Evolutionary conservation across 176 grass and related monocot genomes (phyloP), one percentile per base, ranked within the genome.

Genomic region (maize (Zea mays)): DNA sequence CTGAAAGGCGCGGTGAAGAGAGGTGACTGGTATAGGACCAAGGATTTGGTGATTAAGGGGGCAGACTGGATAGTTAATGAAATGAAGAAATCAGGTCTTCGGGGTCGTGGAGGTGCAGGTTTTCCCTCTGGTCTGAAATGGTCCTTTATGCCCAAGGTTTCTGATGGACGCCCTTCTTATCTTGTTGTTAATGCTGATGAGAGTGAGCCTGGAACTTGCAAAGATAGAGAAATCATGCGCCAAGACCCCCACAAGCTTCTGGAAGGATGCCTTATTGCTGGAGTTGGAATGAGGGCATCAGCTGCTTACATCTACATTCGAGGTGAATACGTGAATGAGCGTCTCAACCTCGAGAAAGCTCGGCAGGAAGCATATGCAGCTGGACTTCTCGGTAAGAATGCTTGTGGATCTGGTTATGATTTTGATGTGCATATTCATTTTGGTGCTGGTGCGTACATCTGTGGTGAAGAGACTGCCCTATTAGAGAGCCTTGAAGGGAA

Each of bases 161-260:
- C 88, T 27, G 94, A 97, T 79, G 91, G 88, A 5, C 86, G 88
- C 10, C 91, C 94, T 74, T 97, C 91, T 16, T 93, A 93, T 82
- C 90, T 97, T 81, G 91, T 97, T 48, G 88, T 97, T 73, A 97
- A 97, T 84, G 94, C 94, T 79, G 94, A 97, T 89, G 94, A 97
- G 88, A 93, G 90, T 75, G 86, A 97, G 61, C 94, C 94, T 80
- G 94, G 94, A 67, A 97, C 88, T 47, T 97, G 94, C 77, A 97
- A 97, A 75, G 94, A 97, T 73, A 85, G 91, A 87, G 94, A 97
- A 86, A 97, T 97, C 17, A 97, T 97, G 91, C 81, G 91, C 15
- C 94, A 93, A 75, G 91, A 93, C 70, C 94, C 88, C 8, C 91
- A 97, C 82, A 97, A 97, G 71, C 86, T 97, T 84, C 86, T 97